A percentile compares a stretch with the other conserved stretches of the same genome.
These are phyloP conservation scores for Gynochthodes officinalis DNA, from an alignment of 257 asterid species.

Conservation along the genomic window DNA sequence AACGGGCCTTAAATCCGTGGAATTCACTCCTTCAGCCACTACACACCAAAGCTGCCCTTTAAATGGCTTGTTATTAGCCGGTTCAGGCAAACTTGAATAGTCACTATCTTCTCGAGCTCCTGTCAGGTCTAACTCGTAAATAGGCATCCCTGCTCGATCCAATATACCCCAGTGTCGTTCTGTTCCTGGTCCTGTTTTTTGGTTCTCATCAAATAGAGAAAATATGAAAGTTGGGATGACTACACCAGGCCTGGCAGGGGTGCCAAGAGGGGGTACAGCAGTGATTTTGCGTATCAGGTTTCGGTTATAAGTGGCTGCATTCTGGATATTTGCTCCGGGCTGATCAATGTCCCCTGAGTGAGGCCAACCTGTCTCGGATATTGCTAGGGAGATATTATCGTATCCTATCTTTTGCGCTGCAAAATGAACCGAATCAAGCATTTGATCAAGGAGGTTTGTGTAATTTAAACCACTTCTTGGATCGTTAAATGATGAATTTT, in stretches of 20 bases:
- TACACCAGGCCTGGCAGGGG: conserved; percentile 63
- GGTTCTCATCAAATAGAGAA: conserved; percentile 66
- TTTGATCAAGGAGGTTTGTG: conserved; percentile 62
- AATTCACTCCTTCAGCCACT: conserved; percentile 19
- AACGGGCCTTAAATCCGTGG: conserved; percentile 33
- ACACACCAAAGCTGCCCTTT: conserved; percentile 73
- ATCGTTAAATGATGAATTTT: conserved; percentile 32
- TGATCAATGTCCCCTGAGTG: conserved; percentile 69
- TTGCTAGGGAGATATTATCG: conserved; percentile 27
- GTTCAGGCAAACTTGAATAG: conserved; percentile 25
- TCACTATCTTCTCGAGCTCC: conserved; percentile 29
- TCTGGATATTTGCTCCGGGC: conserved; percentile 55
- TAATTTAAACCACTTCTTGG: conserved; percentile 48
- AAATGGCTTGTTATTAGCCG: conserved; percentile 46
- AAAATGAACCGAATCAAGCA: conserved; percentile 59
- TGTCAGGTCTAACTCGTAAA: conserved; percentile 56
- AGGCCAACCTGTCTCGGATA: conserved; percentile 91
- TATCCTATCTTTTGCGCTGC: conserved; percentile 64
- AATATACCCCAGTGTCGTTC: conserved; percentile 83
- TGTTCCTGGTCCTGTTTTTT: conserved; percentile 53
- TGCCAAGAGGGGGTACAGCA: conserved; percentile 47
- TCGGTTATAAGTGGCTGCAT: conserved; percentile 63
- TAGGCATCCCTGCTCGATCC: conserved; percentile 34
- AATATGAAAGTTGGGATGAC: conserved; percentile 57
- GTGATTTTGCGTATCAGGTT: conserved; percentile 47